Percentiles rank a stretch among this genome's conserved stretches.
phyloP scores from a whole-genome alignment of 306 rosid genomes.

The Glycine tomentella region DNA sequence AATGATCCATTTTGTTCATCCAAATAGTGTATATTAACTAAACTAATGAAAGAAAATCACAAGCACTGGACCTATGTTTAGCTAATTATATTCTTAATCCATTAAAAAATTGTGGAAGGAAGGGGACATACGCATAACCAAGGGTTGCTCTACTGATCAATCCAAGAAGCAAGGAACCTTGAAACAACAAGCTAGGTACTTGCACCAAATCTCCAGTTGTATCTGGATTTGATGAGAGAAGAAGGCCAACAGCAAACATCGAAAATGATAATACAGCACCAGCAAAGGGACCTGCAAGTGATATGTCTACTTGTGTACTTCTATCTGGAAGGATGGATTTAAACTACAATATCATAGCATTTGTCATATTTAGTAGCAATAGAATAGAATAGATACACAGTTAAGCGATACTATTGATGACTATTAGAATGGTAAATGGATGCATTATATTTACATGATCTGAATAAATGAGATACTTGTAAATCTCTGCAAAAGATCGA shows the following conservation, averaged over 20 bases:
- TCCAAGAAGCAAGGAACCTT: constrained; percentile 99
- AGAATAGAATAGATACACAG: not conserved
- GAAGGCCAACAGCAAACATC: constrained; percentile 91
- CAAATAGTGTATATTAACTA: constrained; percentile 16
- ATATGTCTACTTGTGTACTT: constrained; percentile 93
- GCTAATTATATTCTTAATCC: constrained; percentile 25
- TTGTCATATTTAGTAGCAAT: constrained; percentile 12
- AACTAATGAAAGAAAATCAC: constrained; percentile 39
- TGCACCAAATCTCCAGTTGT: constrained; percentile 90
- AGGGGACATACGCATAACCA: constrained; percentile 89
- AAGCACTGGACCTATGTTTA: constrained; percentile 32
- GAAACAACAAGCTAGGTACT: constrained; percentile 95
- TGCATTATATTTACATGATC: constrained; percentile 22
- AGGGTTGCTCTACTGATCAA: constrained; percentile 98
- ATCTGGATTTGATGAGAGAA: constrained; percentile 87
- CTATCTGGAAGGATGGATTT: constrained; percentile 94
- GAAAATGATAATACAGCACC: constrained; percentile 87
- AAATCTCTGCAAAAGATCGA: constrained; percentile 23
- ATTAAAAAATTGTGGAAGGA: constrained; percentile 39
- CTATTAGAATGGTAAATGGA: constrained; percentile 33
- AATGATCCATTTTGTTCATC: constrained; percentile 9
- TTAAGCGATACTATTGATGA: constrained; percentile 22
- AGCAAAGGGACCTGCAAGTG: constrained; percentile 94
- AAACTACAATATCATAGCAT: constrained; percentile 63
- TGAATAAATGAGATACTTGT: not conserved